Percentiles rank a stretch among this genome's conserved stretches.
phyloP scores from a whole-genome alignment of 345 rosid genomes.

The Eucalyptus globulus region DNA sequence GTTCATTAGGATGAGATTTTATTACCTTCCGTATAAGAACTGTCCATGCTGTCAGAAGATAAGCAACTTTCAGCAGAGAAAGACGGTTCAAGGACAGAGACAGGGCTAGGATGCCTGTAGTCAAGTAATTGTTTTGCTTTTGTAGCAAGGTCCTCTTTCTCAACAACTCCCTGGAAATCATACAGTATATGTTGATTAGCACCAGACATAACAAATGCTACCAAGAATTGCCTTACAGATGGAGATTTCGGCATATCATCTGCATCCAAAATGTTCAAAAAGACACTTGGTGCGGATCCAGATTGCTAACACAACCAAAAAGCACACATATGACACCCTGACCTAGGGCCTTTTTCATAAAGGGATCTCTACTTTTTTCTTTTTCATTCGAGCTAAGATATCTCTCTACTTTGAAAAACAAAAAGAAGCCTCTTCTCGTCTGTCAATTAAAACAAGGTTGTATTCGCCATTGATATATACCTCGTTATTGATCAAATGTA shows the following conservation, averaged over 20 bases:
- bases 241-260: neutral
- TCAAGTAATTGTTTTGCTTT: conserved; percentile 18
- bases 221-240: neutral
- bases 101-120: conserved; percentile 53
- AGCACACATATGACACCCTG: neutral
- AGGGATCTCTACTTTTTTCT: neutral
- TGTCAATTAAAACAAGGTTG: neutral
- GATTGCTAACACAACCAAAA: neutral
- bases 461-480: neutral
- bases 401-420: neutral
- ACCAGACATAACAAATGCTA: neutral
- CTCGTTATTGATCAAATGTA: neutral
- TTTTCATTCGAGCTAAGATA: neutral
- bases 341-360: neutral
- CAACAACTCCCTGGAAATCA: conserved; percentile 36
- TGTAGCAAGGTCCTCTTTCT: conserved; percentile 23
- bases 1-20: neutral
- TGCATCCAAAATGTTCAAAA: neutral
- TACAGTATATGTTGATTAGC: neutral
- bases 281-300: neutral
- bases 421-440: neutral
- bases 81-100: conserved; percentile 51
- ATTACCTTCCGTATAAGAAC: conserved; percentile 37
- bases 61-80: conserved; percentile 56
- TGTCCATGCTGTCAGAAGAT: conserved; percentile 47